Evolutionary conservation across 768 basidiomycete genomes (phyloP), one percentile per base, ranked within the genome.

Genomic region (Pisolithus microcarpus): DNA sequence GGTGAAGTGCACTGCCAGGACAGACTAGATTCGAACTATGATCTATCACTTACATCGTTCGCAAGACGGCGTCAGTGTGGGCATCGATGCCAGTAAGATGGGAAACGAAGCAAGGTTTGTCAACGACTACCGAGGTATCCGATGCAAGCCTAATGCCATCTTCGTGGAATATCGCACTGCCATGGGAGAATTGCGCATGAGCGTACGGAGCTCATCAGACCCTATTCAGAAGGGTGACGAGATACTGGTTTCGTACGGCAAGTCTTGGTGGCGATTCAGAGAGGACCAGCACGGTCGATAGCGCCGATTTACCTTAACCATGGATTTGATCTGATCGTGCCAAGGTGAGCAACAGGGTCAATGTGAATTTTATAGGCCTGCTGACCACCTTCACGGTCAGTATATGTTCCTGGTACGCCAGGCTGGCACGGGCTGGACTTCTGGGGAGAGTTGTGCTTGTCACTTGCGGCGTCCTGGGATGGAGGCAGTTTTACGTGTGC

Each of bases 51-150:
- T n/a, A n/a, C 73, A 78, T 63, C 84, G 82, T 34, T 69, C 76
- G 46, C 67, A 71, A 51, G 72, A 75, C 47, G 80, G 79, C 7
- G 61, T 77, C 38, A 84, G 73, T 59, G 77, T 93, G 18, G 92
- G 91, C 1, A 73, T 88, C 38, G 92, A 96, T 63, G 91, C 91
- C 18, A 72, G 72, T 26, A 57, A 40, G 3, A 79, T 79, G 72
- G 93, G 93, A 26, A 96, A 94, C 67, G 89, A 92, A 65, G 85
- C 85, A 1, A 74, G 93, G 60, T 93, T 95, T 63, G 75, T 91
- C 52, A 96, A 96, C 58, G 93, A 95, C 71, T 97, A 85, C 67
- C 78, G 93, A 50, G 89, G 91, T 2, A 73, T 92, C n/a, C 70
- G 63, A 45, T 64, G 66, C 21, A 83, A 72, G 61, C 81, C 89